These are phyloP conservation scores for Mycogone perniciosa DNA, from an alignment of 2,329 filamentous ascomycete genomes.

Conservation along the genomic window DNA sequence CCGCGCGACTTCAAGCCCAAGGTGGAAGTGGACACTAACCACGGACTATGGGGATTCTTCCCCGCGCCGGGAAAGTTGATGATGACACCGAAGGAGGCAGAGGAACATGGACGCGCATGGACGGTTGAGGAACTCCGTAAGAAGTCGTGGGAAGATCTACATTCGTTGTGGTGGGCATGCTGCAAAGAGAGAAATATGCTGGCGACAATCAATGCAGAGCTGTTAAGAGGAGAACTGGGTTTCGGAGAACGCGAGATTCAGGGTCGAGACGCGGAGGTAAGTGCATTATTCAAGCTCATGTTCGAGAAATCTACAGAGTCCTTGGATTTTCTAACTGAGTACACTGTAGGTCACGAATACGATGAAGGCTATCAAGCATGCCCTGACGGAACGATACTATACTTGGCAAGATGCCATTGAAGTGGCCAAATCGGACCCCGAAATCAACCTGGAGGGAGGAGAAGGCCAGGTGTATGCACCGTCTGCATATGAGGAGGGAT, in stretches of 20 bases:
- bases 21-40: slow-evolving; percentile 59
- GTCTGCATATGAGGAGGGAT: slow-evolving; percentile 30
- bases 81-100: slow-evolving; percentile 63
- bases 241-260: slow-evolving; percentile 67
- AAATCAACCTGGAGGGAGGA: slow-evolving; percentile 52
- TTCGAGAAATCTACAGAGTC: not conserved
- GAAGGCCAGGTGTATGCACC: slow-evolving; percentile 46
- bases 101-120: slow-evolving; percentile 75
- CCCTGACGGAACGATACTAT: slow-evolving; percentile 82
- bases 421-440: slow-evolving; percentile 59
- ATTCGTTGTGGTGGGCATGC: slow-evolving; percentile 91
- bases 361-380: slow-evolving; percentile 75
- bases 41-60: slow-evolving; percentile 94
- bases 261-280: slow-evolving; percentile 59
- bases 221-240: slow-evolving; percentile 58
- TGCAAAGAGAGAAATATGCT: slow-evolving; percentile 85
- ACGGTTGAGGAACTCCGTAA: slow-evolving; percentile 74
- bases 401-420: slow-evolving; percentile 72
- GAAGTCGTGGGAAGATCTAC: slow-evolving; percentile 92
- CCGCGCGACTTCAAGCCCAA: slow-evolving; percentile 56
- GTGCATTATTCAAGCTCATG: slow-evolving; percentile 22
- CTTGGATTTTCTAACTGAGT: not conserved
- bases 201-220: slow-evolving; percentile 67
- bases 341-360: slow-evolving; percentile 61
- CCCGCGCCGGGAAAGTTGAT: slow-evolving; percentile 62